These are phyloP conservation scores for Letharia lupina DNA, from an alignment of 495 filamentous ascomycete genomes.

Conservation along the genomic window DNA sequence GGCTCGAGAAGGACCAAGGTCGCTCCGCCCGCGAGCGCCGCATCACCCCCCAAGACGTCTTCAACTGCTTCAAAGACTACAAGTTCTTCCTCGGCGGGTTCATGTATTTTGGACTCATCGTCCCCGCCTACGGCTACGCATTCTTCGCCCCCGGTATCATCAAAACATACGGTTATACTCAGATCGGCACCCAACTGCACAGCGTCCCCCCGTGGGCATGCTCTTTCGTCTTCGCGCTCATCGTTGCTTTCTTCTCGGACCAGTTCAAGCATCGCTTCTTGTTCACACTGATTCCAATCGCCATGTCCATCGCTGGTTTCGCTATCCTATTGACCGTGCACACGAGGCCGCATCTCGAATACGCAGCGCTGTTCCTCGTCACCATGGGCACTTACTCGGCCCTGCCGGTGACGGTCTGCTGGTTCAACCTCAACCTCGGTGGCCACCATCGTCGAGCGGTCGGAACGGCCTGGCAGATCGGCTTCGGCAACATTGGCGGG, in stretches of 20 bases:
- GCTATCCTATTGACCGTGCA: slow-evolving; percentile 62
- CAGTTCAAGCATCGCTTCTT: slow-evolving; percentile 61
- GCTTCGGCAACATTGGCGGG: slow-evolving; percentile 90
- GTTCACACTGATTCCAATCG: slow-evolving; percentile 59
- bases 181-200: slow-evolving; percentile 70
- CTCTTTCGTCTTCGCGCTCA: slow-evolving; percentile 66
- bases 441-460: slow-evolving; percentile 79
- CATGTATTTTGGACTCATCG: slow-evolving; percentile 59
- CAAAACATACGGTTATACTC: slow-evolving; percentile 50
- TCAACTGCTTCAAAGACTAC: slow-evolving; percentile 65
- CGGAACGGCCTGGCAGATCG: slow-evolving; percentile 82
- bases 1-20: slow-evolving; percentile 72
- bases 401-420: slow-evolving; percentile 52
- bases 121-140: slow-evolving; percentile 66
- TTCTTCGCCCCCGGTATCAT: slow-evolving; percentile 79
- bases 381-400: slow-evolving; percentile 43
- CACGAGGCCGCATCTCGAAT: slow-evolving; percentile 49
- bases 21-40: slow-evolving; percentile 56
- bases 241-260: slow-evolving; percentile 64
- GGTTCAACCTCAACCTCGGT: slow-evolving; percentile 89
- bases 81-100: slow-evolving; percentile 70
- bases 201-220: slow-evolving; percentile 83
- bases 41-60: slow-evolving; percentile 55
- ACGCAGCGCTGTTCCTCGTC: slow-evolving; percentile 66
- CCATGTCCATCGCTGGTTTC: slow-evolving; percentile 60